Evolutionary conservation across 345 rosid genomes (phyloP).

Genomic region (Hypericum perforatum): DNA sequence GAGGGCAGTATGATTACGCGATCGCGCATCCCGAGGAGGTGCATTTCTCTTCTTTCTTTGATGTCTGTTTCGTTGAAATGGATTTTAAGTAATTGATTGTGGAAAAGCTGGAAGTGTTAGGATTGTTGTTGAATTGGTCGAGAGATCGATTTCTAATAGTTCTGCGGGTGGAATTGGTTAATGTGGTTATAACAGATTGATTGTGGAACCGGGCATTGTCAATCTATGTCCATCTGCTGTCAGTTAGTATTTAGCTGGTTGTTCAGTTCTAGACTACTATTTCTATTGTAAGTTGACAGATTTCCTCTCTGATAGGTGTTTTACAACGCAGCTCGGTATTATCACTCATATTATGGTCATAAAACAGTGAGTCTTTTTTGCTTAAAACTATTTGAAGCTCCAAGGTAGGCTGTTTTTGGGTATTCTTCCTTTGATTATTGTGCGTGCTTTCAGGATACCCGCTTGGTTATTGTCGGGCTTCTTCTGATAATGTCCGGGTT

Average conservation of each 20-base stretch:
- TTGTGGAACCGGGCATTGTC: too few relatives aligned
- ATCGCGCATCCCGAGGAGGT: constrained; percentile 97
- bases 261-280: too few relatives aligned
- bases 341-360: constrained; percentile 82
- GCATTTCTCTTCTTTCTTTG: not conserved
- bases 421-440: constrained; percentile 2
- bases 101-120: too few relatives aligned
- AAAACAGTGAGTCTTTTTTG: constrained; percentile 59
- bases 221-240: too few relatives aligned
- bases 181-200: too few relatives aligned
- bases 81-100: too few relatives aligned
- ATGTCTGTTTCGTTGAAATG: too few relatives aligned
- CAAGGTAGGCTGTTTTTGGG: not conserved
- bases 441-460: constrained; percentile 59
- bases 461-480: constrained; percentile 80
- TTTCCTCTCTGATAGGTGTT: constrained; percentile 43
- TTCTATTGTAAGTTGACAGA: not conserved
- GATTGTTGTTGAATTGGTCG: too few relatives aligned
- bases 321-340: constrained; percentile 88
- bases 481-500: constrained; percentile 74
- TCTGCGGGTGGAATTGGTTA: too few relatives aligned
- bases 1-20: constrained; percentile 89
- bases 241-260: too few relatives aligned
- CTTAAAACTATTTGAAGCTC: not conserved
- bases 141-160: too few relatives aligned